Evolutionary conservation across 2,329 filamentous ascomycete genomes (phyloP), one percentile per base, ranked within the genome.

Genomic region (Penicillium sp.): DNA sequence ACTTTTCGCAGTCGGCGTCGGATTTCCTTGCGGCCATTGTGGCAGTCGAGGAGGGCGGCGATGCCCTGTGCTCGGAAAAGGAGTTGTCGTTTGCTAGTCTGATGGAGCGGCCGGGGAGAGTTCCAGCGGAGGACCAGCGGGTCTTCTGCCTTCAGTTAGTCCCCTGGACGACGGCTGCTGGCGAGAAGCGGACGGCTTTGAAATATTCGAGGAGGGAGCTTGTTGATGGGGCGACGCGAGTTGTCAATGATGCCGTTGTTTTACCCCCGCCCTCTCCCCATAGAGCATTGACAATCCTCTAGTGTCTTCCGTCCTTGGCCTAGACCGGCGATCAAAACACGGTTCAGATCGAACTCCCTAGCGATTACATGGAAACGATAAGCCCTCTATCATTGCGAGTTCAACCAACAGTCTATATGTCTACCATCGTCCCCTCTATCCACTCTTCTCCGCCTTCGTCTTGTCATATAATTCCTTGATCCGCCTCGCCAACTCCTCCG

Each of bases 1-100:
- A 66, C 46, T 71, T 71, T 61, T 66, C 64, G 21, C 21, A 60
- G 1, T 66, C 68, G 6, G 60, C 62, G 9, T 66, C 68, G 44
- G 44, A 57, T 7, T 55, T 74, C 9, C 67, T 66, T 7, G 67
- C 64, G 38, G 49, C 21, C 1, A 26, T 71, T 29, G 68, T 71
- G 15, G 19, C 29, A 7, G 23, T 60, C n/a, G 61, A 63, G 48
- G 61, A 63, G 30, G 47, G 30, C 3, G 55, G 55, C 21, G 21
- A 21, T 5, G 17, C 7, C 3, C 7, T 1, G 6, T 29, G 30
- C 17, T 3, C 30, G 31, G 30, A 58, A 31, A 8, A 41, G n/a
- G 46, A 50, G 7, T 9, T 50, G 30, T 29, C 46, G 9, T n/a
- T 50, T 3, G 15, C 9, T 4, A 49, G 21, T 26, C 7, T 58